Conservation (phyloP, 305 asterid genomes). For the Fraxinus velutina region DNA sequence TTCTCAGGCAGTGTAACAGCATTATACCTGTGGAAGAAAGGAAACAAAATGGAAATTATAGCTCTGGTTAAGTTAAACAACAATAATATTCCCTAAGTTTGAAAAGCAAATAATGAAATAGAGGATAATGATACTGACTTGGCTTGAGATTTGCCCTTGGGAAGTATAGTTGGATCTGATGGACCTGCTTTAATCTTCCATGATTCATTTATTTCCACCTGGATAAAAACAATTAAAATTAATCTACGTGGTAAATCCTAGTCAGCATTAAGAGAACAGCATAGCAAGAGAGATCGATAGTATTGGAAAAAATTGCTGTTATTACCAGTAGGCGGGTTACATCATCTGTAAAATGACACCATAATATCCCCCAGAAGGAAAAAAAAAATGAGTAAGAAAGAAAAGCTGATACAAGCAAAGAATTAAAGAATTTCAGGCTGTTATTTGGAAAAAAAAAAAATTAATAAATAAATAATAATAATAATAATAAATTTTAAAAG, state of each 20-base stretch:
- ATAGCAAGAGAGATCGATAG: slow-evolving; percentile 1
- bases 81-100: background rate
- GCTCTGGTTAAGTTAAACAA: background rate
- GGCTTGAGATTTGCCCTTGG: slow-evolving; percentile 71
- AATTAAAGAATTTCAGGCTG: background rate
- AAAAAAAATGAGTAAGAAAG: background rate
- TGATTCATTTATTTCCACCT: slow-evolving; percentile 88
- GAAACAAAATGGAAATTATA: background rate
- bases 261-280: background rate
- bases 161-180: slow-evolving; percentile 62
- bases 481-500: background rate
- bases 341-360: slow-evolving; percentile 56
- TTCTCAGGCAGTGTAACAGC: slow-evolving; percentile 61
- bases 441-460: slow-evolving; percentile 8
- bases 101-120: background rate
- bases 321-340: slow-evolving; percentile 82
- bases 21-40: slow-evolving; percentile 42
- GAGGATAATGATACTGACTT: slow-evolving; percentile 49
- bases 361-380: background rate
- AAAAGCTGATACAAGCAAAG: background rate
- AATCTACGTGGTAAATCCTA: slow-evolving; percentile 5
- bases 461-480: background rate
- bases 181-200: slow-evolving; percentile 69
- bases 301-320: slow-evolving; percentile 6
- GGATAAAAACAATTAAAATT: slow-evolving; percentile 21